Percentiles rank a stretch among this genome's conserved stretches.
These are phyloP conservation scores for Linnemannia exigua DNA, from an alignment of 192 early-diverging fungal species.

Conservation along the genomic window DNA sequence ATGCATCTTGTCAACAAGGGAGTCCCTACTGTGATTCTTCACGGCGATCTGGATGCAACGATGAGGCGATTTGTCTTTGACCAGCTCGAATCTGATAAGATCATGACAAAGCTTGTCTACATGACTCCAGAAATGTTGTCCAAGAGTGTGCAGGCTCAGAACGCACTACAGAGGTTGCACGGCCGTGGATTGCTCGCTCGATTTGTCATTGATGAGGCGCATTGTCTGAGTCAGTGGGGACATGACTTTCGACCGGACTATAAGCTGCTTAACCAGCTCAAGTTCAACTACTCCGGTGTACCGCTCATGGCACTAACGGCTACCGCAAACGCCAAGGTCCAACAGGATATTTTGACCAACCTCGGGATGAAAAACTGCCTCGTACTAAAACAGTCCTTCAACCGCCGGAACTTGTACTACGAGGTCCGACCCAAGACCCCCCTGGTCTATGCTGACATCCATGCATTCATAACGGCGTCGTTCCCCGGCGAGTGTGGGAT, in stretches of 20 bases:
- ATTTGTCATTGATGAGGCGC: slow-evolving; percentile 98
- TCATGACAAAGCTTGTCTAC: slow-evolving; percentile 79
- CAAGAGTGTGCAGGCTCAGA: slow-evolving; percentile 71
- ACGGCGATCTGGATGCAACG: slow-evolving; percentile 68
- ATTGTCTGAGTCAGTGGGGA: slow-evolving; percentile 97
- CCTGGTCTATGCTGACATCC: slow-evolving; percentile 80
- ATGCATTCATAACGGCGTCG: slow-evolving; percentile 73
- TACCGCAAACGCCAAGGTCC: slow-evolving; percentile 93
- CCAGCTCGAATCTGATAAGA: slow-evolving; percentile 64
- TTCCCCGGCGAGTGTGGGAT: slow-evolving; percentile 87
- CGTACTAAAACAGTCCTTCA: slow-evolving; percentile 89
- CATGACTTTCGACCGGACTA: slow-evolving; percentile 98
- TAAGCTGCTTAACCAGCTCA: slow-evolving; percentile 78
- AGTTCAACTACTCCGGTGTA: slow-evolving; percentile 77
- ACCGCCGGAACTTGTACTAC: slow-evolving; percentile 87
- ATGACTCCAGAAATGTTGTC: slow-evolving; percentile 91
- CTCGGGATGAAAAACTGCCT: slow-evolving; percentile 80
- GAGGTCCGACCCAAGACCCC: slow-evolving; percentile 74
- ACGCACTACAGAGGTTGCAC: slow-evolving; percentile 70
- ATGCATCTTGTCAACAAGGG: slow-evolving; percentile 76
- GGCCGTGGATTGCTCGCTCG: slow-evolving; percentile 76
- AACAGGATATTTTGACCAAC: slow-evolving; percentile 82
- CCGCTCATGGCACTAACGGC: slow-evolving; percentile 97
- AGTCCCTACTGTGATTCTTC: slow-evolving; percentile 72
- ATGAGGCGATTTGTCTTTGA: slow-evolving; percentile 68